phyloP scores from a whole-genome alignment of 139 green algal genomes.

The Volvox reticuliferus region DNA sequence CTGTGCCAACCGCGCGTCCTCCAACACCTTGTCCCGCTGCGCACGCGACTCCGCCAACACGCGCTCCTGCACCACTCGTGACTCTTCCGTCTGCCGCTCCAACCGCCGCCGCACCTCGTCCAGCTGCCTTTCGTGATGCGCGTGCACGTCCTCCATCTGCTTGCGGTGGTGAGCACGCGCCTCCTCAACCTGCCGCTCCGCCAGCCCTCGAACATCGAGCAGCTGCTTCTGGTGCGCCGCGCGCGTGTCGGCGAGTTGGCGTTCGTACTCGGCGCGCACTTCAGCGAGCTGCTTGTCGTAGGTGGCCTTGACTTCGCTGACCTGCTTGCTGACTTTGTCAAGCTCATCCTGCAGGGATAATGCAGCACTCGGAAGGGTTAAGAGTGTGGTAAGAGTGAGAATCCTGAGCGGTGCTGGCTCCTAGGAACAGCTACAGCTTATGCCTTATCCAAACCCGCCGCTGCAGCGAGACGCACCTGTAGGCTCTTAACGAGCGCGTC shows the following conservation, averaged over 20 bases:
- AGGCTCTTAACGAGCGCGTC: conserved; percentile 16
- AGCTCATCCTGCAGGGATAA: conserved; percentile 41
- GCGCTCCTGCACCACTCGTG: not conserved
- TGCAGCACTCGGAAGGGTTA: too few species aligned
- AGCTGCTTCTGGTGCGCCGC: not conserved
- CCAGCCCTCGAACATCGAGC: not conserved
- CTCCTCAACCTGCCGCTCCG: conserved; percentile 6
- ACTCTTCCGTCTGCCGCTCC: conserved; percentile 26
- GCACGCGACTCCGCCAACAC: conserved; percentile 24
- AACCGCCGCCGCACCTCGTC: conserved; percentile 17
- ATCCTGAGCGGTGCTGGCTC: too few species aligned
- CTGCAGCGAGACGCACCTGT: not conserved
- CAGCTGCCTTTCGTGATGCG: not conserved
- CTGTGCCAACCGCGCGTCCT: conserved; percentile 12
- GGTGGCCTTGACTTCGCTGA: not conserved
- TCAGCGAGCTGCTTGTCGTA: conserved; percentile 38
- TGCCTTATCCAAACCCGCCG: too few species aligned
- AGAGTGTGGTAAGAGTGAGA: too few species aligned
- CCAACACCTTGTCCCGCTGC: conserved; percentile 26
- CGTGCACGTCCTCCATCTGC: not conserved
- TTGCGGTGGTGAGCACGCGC: not conserved
- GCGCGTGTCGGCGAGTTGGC: conserved; percentile 11
- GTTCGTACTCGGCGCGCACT: conserved; percentile 6
- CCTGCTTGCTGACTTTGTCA: conserved; percentile 41
- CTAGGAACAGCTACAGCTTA: too few species aligned